phyloP scores from a whole-genome alignment of 2,329 filamentous ascomycete genomes.

The Fusarium miscanthi region DNA sequence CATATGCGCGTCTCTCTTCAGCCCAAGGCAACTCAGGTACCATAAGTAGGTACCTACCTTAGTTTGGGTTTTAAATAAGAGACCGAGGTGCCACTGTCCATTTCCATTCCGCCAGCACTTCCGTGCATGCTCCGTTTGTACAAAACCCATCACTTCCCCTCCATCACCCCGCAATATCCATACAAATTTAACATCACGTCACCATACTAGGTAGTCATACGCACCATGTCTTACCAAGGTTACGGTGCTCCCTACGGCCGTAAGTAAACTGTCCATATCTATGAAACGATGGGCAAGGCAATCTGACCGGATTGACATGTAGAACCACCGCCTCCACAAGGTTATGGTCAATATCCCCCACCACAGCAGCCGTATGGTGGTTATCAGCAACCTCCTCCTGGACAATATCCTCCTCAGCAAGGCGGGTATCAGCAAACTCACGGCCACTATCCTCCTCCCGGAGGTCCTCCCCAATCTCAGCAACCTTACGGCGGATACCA shows the following conservation, averaged over 20 bases:
- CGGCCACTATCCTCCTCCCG: conserved; percentile 49
- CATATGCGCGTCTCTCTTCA: conserved; percentile 23
- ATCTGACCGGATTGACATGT: conserved; percentile 19
- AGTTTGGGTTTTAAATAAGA: conserved; percentile 25
- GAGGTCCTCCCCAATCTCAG: conserved; percentile 45
- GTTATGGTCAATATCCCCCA: conserved; percentile 53
- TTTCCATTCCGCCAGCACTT: conserved; percentile 10
- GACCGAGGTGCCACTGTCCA: conserved; percentile 21
- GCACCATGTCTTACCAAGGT: conserved; percentile 52
- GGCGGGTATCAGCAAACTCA: conserved; percentile 53
- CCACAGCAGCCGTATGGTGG: conserved; percentile 46
- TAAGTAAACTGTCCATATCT: conserved; percentile 42
- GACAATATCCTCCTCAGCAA: conserved; percentile 46
- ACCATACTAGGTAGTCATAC: conserved; percentile 21
- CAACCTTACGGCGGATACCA: conserved; percentile 49
- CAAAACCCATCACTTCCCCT: conserved; percentile 12
- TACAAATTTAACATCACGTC: conserved; percentile 4
- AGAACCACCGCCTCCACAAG: conserved; percentile 51
- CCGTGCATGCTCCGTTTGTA: conserved; percentile 4
- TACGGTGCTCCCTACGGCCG: conserved; percentile 50
- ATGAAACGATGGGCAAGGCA: background rate
- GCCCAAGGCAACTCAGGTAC: conserved; percentile 16
- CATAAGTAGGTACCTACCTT: background rate
- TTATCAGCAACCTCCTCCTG: conserved; percentile 50
- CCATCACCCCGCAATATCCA: conserved; percentile 23